phyloP scores from a whole-genome alignment of 805 yeast genomes.

The Torulaspora microellipsoides region DNA sequence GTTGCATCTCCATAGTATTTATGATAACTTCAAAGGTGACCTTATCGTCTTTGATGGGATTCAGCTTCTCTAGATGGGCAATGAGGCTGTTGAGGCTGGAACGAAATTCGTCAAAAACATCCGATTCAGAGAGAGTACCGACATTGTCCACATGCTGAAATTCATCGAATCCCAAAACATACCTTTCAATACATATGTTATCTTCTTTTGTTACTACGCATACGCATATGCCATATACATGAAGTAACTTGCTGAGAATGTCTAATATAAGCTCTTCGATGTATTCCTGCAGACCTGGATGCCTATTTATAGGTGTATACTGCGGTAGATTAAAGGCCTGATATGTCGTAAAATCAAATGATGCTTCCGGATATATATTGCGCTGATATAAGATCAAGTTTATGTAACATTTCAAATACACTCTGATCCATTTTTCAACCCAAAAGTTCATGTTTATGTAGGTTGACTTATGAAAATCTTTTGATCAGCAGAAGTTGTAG shows the following conservation, averaged over 20 bases:
- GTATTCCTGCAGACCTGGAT: conserved; percentile 42
- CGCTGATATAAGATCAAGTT: conserved; percentile 37
- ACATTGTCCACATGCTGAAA: conserved; percentile 23
- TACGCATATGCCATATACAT: conserved; percentile 22
- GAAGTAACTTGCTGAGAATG: conserved; percentile 22
- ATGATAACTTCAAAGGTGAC: conserved; percentile 30
- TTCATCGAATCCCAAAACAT: conserved; percentile 32
- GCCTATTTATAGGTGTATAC: conserved; percentile 42
- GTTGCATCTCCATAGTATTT: conserved; percentile 25
- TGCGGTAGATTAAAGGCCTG: conserved; percentile 41
- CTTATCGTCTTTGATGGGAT: conserved; percentile 22
- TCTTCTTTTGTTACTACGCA: conserved; percentile 22
- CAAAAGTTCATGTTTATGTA: conserved; percentile 18
- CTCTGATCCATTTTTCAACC: conserved; percentile 27
- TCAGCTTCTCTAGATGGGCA: conserved; percentile 23
- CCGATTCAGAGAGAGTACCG: conserved; percentile 19
- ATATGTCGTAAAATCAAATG: conserved; percentile 36
- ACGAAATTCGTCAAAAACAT: conserved; percentile 32
- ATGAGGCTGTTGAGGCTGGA: conserved; percentile 30
- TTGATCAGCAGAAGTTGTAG: background rate
- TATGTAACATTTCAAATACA: conserved; percentile 37
- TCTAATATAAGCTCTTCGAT: conserved; percentile 34
- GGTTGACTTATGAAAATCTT: background rate
- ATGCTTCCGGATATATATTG: conserved; percentile 35
- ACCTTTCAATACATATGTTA: conserved; percentile 27